phyloP scores from a whole-genome alignment of 257 asterid genomes.

The Solanum sitiens region DNA sequence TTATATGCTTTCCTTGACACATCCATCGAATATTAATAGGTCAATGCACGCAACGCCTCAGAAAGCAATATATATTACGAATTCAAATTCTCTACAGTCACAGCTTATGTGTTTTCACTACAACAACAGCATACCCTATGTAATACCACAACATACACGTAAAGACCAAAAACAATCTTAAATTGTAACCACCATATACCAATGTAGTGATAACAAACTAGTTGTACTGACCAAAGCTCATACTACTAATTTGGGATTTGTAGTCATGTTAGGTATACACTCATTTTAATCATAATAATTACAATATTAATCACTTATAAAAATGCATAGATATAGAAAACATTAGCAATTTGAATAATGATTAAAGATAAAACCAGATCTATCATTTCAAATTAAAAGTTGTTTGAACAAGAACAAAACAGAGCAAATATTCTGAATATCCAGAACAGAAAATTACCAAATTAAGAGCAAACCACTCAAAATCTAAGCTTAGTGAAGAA shows the following conservation, averaged over 20 bases:
- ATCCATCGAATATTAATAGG: background rate
- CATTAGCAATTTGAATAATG: background rate
- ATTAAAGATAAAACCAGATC: background rate
- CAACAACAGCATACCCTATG: background rate
- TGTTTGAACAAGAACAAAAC: background rate
- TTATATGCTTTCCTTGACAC: background rate
- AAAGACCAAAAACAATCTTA: background rate
- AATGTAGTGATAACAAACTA: background rate
- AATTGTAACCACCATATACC: background rate
- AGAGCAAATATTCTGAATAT: background rate
- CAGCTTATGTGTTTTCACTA: background rate
- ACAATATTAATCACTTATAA: background rate
- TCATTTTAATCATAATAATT: background rate
- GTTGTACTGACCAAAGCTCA: background rate
- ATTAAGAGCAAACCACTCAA: background rate
- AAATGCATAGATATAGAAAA: background rate
- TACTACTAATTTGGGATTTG: background rate
- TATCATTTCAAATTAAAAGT: background rate
- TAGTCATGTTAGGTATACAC: background rate
- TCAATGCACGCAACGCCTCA: background rate
- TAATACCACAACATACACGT: background rate
- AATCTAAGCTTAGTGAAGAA: slow-evolving; percentile 36
- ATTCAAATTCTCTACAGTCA: background rate
- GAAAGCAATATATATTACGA: background rate
- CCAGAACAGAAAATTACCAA: background rate